Evolutionary conservation across 768 basidiomycete genomes (phyloP).

Genomic region (Boletellus ananiceps): DNA sequence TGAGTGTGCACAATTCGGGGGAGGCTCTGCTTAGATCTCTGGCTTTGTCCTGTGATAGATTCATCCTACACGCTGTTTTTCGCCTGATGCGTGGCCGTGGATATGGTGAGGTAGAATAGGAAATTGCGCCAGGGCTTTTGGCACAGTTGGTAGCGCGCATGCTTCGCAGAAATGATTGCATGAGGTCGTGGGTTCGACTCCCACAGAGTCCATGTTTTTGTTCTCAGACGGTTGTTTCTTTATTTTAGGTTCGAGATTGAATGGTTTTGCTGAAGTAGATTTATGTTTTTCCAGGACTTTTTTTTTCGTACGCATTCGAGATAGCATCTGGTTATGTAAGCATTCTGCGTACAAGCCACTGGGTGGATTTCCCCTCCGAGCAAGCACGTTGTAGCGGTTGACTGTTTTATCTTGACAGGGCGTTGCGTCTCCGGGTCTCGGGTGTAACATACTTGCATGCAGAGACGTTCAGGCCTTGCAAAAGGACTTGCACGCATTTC

Average conservation of each 20-base stretch:
- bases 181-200: constrained; percentile 58
- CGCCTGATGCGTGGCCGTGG: too few species aligned
- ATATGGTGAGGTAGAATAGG: too few species aligned
- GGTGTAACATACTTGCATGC: constrained; percentile 46
- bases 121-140: constrained; percentile 38
- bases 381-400: constrained; percentile 1
- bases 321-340: too few species aligned
- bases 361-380: background rate
- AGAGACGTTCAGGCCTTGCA: constrained; percentile 47
- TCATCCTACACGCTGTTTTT: too few species aligned
- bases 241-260: background rate
- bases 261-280: background rate
- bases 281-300: background rate
- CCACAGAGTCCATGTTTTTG: constrained; percentile 30
- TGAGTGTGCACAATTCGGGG: constrained; percentile 8
- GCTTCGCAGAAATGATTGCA: constrained; percentile 48
- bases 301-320: too few species aligned
- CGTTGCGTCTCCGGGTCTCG: background rate
- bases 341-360: too few species aligned
- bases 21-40: constrained; percentile 14
- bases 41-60: background rate
- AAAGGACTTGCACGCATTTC: constrained; percentile 57
- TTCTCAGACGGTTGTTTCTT: background rate
- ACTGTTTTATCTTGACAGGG: constrained; percentile 4
- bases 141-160: constrained; percentile 60